Conservation (phyloP, 140 eudicot species). For the Bidens hawaiensis region DNA sequence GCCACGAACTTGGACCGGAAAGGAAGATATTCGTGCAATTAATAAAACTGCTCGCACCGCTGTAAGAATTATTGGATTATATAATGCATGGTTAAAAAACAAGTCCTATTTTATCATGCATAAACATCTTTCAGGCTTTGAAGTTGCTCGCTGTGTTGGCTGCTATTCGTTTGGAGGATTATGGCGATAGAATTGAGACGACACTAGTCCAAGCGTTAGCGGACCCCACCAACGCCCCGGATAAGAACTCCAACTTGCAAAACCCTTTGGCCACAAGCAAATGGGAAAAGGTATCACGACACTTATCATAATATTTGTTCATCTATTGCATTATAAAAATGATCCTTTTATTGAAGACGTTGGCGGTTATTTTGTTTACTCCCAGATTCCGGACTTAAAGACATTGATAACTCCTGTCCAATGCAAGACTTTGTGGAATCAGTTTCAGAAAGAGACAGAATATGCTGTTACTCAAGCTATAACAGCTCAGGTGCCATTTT, state of each 20-base stretch:
- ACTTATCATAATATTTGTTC: conserved; percentile 1
- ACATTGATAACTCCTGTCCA: conserved; percentile 65
- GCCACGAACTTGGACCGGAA: conserved; percentile 80
- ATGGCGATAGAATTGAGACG: conserved; percentile 39
- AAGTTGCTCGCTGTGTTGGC: conserved; percentile 52
- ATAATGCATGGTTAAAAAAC: background rate
- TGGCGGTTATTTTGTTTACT: conserved; percentile 5
- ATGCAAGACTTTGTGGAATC: conserved; percentile 69
- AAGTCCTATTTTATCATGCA: background rate
- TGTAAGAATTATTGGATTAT: conserved; percentile 34
- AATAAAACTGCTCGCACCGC: conserved; percentile 55
- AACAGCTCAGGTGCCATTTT: conserved; percentile 52
- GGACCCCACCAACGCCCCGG: conserved; percentile 15
- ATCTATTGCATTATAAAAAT: background rate
- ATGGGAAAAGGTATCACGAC: conserved; percentile 55
- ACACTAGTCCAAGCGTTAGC: conserved; percentile 29
- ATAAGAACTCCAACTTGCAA: conserved; percentile 17
- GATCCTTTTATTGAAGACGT: background rate
- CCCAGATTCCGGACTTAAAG: conserved; percentile 46
- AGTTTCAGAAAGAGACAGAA: conserved; percentile 63
- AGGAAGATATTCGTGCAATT: conserved; percentile 61
- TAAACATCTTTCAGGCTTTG: conserved; percentile 37
- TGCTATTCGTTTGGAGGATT: conserved; percentile 63
- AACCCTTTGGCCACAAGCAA: conserved; percentile 73
- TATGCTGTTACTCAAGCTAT: conserved; percentile 65